phyloP scores from a whole-genome alignment of 1,284 basidiomycete genomes.

The Irpex rosettiformis region DNA sequence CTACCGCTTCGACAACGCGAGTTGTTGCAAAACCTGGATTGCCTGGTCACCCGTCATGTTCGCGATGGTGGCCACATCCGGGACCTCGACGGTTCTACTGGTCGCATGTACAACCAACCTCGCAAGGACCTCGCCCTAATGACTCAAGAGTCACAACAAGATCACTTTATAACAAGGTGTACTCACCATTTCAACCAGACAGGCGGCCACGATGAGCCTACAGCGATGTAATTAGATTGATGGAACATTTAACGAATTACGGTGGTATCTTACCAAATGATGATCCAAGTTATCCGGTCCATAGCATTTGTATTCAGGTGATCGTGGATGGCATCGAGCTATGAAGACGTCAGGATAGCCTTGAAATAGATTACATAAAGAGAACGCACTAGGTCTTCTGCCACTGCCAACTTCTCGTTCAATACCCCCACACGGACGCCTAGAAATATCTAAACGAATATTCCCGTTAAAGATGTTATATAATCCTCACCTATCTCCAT shows the following conservation, averaged over 20 bases:
- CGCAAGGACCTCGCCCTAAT: slow-evolving; percentile 17
- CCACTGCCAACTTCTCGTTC: slow-evolving; percentile 87
- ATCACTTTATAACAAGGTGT: too few species aligned
- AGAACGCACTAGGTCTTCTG: slow-evolving; percentile 77
- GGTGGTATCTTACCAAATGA: slow-evolving; percentile 69
- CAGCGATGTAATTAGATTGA: slow-evolving; percentile 5
- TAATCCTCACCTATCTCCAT: slow-evolving; percentile 72
- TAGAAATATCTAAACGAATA: background rate
- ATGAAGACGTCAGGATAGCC: slow-evolving; percentile 12
- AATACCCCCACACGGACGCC: slow-evolving; percentile 70
- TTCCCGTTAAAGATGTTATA: background rate
- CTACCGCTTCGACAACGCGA: slow-evolving; percentile 6
- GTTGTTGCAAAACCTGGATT: slow-evolving; percentile 6
- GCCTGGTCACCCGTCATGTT: slow-evolving; percentile 16
- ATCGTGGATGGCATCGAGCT: slow-evolving; percentile 93
- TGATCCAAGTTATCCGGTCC: slow-evolving; percentile 93
- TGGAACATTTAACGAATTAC: background rate
- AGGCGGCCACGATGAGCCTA: slow-evolving; percentile 86
- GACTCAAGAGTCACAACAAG: too few species aligned
- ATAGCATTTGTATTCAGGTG: slow-evolving; percentile 90
- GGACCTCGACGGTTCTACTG: slow-evolving; percentile 3
- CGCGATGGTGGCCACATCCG: slow-evolving; percentile 6
- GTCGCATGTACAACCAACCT: slow-evolving; percentile 16
- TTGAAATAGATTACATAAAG: slow-evolving; percentile 1
- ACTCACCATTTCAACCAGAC: slow-evolving; percentile 75